Evolutionary conservation across 2,329 filamentous ascomycete genomes (phyloP).

Genomic region (Monosporascus sp.): DNA sequence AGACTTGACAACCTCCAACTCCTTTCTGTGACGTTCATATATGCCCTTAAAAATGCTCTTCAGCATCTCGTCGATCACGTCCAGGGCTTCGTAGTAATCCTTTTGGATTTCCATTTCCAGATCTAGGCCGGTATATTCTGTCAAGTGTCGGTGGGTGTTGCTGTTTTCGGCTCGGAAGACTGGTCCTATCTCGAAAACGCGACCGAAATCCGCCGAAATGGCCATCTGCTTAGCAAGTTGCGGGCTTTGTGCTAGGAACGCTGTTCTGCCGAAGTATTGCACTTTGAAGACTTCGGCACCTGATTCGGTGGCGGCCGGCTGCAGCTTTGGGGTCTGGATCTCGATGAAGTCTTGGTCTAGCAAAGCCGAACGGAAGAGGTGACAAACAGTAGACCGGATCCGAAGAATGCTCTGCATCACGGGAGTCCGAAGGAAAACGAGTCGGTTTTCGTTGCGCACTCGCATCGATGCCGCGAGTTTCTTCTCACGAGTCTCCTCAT

Average conservation of each 20-base stretch:
- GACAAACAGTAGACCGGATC: slow-evolving; percentile 74
- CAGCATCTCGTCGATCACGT: slow-evolving; percentile 71
- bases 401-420: slow-evolving; percentile 84
- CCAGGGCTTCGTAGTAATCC: slow-evolving; percentile 83
- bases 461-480: slow-evolving; percentile 61
- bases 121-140: slow-evolving; percentile 90
- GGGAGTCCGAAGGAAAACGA: slow-evolving; percentile 81
- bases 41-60: slow-evolving; percentile 73
- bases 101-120: slow-evolving; percentile 87
- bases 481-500: slow-evolving; percentile 30
- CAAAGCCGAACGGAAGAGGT: slow-evolving; percentile 71
- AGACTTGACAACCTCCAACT: slow-evolving; percentile 73
- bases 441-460: slow-evolving; percentile 70
- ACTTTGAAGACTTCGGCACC: slow-evolving; percentile 88
- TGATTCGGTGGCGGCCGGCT: slow-evolving; percentile 85
- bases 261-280: slow-evolving; percentile 82
- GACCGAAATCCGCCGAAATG: slow-evolving; percentile 81
- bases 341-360: slow-evolving; percentile 78
- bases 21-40: slow-evolving; percentile 60
- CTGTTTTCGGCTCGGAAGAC: slow-evolving; percentile 95
- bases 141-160: slow-evolving; percentile 90
- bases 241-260: slow-evolving; percentile 86
- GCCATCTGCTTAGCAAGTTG: slow-evolving; percentile 92
- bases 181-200: slow-evolving; percentile 83
- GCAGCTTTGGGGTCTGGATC: slow-evolving; percentile 89